Evolutionary conservation across 306 rosid genomes (phyloP).

Genomic region (Pyrus pyrifolia): DNA sequence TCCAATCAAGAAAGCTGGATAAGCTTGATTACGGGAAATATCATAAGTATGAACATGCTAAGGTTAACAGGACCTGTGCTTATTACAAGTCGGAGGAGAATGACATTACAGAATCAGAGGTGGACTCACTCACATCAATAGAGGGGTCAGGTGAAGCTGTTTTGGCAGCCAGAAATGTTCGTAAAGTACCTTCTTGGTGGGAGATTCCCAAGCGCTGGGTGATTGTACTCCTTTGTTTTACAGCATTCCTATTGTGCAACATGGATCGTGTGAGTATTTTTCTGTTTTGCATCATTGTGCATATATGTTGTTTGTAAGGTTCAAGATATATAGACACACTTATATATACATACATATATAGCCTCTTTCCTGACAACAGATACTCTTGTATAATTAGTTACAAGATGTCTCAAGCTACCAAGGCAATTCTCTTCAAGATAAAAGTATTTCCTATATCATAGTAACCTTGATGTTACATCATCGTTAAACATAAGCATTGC

Average conservation of each 20-base stretch:
- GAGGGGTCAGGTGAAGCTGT: conserved; percentile 68
- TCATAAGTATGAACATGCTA: conserved; percentile 23
- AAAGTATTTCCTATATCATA: neutral
- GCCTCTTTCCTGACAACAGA: neutral
- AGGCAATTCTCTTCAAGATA: neutral
- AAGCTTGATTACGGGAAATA: conserved; percentile 31
- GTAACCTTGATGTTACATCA: neutral
- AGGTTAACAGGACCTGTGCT: conserved; percentile 40
- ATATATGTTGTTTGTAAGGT: neutral
- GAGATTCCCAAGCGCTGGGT: conserved; percentile 91
- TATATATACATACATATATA: neutral
- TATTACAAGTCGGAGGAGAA: conserved; percentile 68
- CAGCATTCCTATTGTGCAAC: conserved; percentile 85
- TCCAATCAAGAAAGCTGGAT: conserved; percentile 14
- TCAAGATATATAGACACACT: neutral
- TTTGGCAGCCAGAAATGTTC: conserved; percentile 42
- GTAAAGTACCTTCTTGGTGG: conserved; percentile 54
- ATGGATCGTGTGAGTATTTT: conserved; percentile 90
- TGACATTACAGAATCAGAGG: conserved; percentile 40
- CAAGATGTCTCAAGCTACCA: neutral
- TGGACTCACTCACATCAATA: conserved; percentile 43
- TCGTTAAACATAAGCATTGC: neutral
- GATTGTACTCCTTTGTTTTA: conserved; percentile 82
- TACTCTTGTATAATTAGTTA: neutral
- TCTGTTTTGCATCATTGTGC: neutral